Evolutionary conservation across 192 early-diverging fungal species (phyloP), one percentile per base, ranked within the genome.

Genomic region (Backusella morwellensis): DNA sequence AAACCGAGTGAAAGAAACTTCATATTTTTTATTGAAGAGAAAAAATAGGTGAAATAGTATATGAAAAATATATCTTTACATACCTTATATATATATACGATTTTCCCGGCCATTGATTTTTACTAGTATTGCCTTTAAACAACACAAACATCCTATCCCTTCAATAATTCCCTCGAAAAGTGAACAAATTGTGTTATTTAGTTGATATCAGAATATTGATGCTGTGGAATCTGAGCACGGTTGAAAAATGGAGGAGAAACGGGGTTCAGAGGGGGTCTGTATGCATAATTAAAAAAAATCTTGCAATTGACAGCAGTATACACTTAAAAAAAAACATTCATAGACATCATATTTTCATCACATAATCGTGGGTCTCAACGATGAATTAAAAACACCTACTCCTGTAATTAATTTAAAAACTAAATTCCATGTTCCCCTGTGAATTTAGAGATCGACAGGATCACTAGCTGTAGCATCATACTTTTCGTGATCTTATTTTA

Each of bases 1-100:
- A 70, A 70, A 41, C 68, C 68, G 4, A 70, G 68, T 26, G 68
- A 70, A 23, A 70, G 35, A 11, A 70, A 70, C 21, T 70, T 70
- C 35, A 70, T 70, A n/a, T 70, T 70, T 21, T 19, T 34, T 68
- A 19, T 68, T 66, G n/a, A 15, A 36, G 15, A 68, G n/a, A n/a
- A 68, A 69, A 38, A 70, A 38, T 21, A 29, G 35, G 3, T n/a
- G 36, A 36, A 35, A 69, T 69, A 38, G 14, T 40, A 38, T 36
- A 32, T 17, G 3, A 70, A 70, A 40, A 70, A 21, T 21, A 38
- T 12, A 29, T 63, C 11, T 26, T 14, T 29, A 63, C 56, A 63
- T 63, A 63, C 26, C 56, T 7, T 63, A 63, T 63, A 23, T 63
- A 23, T 63, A 63, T 63, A 63, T 63, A 63, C 3, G 26, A 26